Evolutionary conservation across 2,329 filamentous ascomycete species (phyloP), one percentile per base, ranked within the genome.

Genomic region (Cladophialophora carrionii): DNA sequence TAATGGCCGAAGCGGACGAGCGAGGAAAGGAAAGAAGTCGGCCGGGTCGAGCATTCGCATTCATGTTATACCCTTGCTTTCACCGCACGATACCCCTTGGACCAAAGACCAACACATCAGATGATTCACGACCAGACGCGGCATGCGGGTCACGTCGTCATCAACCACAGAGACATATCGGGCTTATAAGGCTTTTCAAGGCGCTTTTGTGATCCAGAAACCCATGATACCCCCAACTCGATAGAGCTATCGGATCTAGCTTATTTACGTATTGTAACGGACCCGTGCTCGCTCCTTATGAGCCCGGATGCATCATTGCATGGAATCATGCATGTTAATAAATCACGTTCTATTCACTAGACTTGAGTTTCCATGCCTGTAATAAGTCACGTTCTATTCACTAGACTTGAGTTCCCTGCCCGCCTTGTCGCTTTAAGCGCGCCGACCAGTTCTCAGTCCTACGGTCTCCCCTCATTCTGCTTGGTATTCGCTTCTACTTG

Each of bases 31-130:
- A 51, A 26, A 3, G 48, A 26, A 12, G 48, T 51, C 20, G 48
- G n/a, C n/a, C n/a, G n/a, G 10, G 20, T 22, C 20, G 46, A 24
- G 22, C 20, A 3, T n/a, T 49, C 22, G 4, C 10, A 24, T 26
- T 24, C 20, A 51, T 20, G n/a, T n/a, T 43, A 43, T 43, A 51
- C 48, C 20, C 48, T 17, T 51, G 48, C 48, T 51, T 51, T 51
- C 24, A 22, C 48, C 22, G 48, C 48, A 51, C 22, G 48, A 51
- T 51, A 51, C 48, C 48, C 48, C 48, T 43, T 14, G n/a, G 37
- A 43, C 37, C 34, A 17, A 17, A 41, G 32, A 41, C 34, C 37
- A 41, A 41, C 34, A n/a, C 14, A 6, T 41, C 20, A 49, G 9
- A 29, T 10, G 20, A 51, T 51, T 14, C 2, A 51, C 24, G 17